Evolutionary conservation across 495 filamentous ascomycete genomes (phyloP).

Genomic region (Penicillium alfredii): DNA sequence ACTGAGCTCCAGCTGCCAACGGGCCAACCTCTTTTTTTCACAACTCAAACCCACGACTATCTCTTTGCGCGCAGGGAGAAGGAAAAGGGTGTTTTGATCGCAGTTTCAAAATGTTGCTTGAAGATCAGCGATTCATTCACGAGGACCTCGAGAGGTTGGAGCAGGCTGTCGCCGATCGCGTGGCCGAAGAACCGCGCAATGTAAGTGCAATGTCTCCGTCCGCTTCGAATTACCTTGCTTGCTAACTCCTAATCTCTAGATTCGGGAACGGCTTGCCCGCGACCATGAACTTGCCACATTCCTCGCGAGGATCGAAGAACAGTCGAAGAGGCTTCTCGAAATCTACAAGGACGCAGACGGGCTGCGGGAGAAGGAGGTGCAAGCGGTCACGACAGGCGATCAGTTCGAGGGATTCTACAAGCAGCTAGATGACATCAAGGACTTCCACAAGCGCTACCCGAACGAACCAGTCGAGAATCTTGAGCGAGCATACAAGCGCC

Average conservation of each 20-base stretch:
- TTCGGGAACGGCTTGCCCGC: constrained; percentile 74
- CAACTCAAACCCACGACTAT: too few relatives aligned
- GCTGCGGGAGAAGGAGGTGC: constrained; percentile 68
- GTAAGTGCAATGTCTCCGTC: constrained; percentile 44
- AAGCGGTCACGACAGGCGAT: constrained; percentile 78
- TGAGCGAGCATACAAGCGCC: constrained; percentile 81
- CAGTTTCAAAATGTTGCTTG: constrained; percentile 62
- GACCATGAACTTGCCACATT: constrained; percentile 92
- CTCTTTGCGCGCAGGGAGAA: constrained; percentile 1
- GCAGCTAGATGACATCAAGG: constrained; percentile 71
- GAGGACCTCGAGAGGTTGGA: constrained; percentile 95
- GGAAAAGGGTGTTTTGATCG: not conserved
- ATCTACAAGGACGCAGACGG: constrained; percentile 78
- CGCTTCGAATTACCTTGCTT: constrained; percentile 13
- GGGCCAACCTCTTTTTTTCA: constrained; percentile 11
- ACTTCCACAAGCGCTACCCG: constrained; percentile 84
- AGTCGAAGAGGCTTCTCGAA: constrained; percentile 72
- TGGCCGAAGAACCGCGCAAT: constrained; percentile 80
- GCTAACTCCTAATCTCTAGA: constrained; percentile 45
- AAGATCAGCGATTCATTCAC: constrained; percentile 87
- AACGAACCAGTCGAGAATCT: constrained; percentile 94
- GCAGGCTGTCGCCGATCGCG: constrained; percentile 84
- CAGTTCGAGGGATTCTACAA: constrained; percentile 90
- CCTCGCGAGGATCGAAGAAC: constrained; percentile 75
- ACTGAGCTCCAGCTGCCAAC: constrained; percentile 28